phyloP scores from a whole-genome alignment of 2,329 filamentous ascomycete genomes.

The Endothia cerciana region DNA sequence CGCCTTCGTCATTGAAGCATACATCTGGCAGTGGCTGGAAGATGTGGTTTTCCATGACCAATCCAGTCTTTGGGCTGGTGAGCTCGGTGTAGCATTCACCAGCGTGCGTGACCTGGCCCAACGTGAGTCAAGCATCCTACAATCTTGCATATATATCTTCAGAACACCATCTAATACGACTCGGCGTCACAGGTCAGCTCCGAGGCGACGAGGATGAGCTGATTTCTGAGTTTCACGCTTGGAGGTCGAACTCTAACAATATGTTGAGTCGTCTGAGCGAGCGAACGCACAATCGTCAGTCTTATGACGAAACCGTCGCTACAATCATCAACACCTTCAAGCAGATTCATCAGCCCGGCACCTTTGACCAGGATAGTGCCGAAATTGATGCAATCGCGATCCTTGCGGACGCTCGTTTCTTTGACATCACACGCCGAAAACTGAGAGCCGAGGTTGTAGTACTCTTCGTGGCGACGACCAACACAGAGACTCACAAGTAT shows the following conservation, averaged over 20 bases:
- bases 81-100: not conserved
- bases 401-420: conserved; percentile 10
- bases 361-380: not conserved
- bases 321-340: not conserved
- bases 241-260: conserved; percentile 24
- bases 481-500: too few relatives aligned
- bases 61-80: conserved; percentile 4
- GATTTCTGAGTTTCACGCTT: conserved; percentile 23
- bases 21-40: conserved; percentile 15
- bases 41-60: not conserved
- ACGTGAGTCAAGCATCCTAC: not conserved
- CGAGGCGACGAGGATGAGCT: not conserved
- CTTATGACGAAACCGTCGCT: not conserved
- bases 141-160: not conserved
- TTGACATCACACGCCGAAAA: conserved; percentile 12
- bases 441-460: not conserved
- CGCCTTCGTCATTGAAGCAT: conserved; percentile 2
- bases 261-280: conserved; percentile 12
- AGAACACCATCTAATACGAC: not conserved
- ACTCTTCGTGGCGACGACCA: not conserved
- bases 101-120: not conserved
- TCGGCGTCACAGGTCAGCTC: not conserved
- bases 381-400: not conserved
- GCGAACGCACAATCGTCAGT: not conserved
- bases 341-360: not conserved